Percentiles rank a stretch among this genome's conserved stretches.
Evolutionary conservation across 2,329 filamentous ascomycete genomes (phyloP).

Genomic region (Ceratocystis diversiconidia): DNA sequence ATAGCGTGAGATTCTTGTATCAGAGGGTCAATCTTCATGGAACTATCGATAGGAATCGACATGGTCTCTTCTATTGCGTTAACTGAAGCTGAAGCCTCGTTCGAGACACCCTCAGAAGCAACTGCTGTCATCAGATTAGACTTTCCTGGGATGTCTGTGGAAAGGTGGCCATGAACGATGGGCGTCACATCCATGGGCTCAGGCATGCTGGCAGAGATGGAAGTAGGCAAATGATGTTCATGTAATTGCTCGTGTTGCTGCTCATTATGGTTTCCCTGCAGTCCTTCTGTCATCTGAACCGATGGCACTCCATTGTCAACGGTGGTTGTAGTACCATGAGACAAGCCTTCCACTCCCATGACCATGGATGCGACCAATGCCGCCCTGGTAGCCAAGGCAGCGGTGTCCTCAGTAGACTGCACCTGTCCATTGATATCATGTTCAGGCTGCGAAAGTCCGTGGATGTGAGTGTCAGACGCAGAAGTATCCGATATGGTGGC

Average conservation of each 20-base stretch:
- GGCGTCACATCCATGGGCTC: slow-evolving; percentile 13
- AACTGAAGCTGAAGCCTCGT: neutral
- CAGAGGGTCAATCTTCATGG: neutral
- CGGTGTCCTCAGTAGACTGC: neutral
- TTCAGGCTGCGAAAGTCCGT: neutral
- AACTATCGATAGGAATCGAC: slow-evolving; percentile 5
- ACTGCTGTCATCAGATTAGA: neutral
- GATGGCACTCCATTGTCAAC: slow-evolving; percentile 5
- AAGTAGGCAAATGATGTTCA: slow-evolving; percentile 1
- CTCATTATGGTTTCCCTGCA: slow-evolving; percentile 9
- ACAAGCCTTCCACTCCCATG: slow-evolving; percentile 10
- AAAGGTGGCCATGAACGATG: neutral
- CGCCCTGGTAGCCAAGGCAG: slow-evolving; percentile 8
- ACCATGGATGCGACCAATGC: slow-evolving; percentile 14
- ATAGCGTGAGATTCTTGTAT: neutral
- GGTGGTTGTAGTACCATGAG: neutral
- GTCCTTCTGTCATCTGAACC: slow-evolving; percentile 11
- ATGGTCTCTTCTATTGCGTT: slow-evolving; percentile 2
- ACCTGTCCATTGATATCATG: slow-evolving; percentile 4
- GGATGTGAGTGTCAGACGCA: slow-evolving; percentile 22
- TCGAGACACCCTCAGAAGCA: neutral
- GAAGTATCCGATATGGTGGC: slow-evolving; percentile 24
- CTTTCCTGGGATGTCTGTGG: neutral
- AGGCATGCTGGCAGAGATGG: neutral
- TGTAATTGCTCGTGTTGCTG: neutral